Percentiles rank a stretch among this genome's conserved stretches.
Conservation (phyloP, 139 green algal species). For the Closterium sp. region DNA sequence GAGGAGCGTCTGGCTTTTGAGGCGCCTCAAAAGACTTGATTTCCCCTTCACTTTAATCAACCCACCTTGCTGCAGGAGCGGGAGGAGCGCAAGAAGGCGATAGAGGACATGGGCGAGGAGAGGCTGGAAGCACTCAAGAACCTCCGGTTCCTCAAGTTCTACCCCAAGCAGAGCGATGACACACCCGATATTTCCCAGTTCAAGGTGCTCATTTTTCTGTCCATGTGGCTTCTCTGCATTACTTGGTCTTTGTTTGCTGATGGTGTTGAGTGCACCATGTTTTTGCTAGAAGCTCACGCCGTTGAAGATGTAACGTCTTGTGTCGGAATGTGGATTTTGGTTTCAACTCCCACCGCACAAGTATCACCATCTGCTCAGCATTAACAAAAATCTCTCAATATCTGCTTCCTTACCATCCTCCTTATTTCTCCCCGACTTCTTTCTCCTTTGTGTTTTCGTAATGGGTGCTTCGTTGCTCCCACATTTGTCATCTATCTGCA, state of each 20-base stretch:
- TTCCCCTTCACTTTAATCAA: neutral
- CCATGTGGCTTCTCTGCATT: neutral
- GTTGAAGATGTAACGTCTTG: too few relatives aligned
- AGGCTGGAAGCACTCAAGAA: neutral
- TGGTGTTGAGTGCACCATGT: too few relatives aligned
- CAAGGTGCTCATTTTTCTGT: neutral
- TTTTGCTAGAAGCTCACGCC: too few relatives aligned
- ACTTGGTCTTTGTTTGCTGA: neutral
- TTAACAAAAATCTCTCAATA: too few relatives aligned
- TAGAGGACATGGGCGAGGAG: neutral
- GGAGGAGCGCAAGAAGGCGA: neutral
- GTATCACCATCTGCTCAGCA: too few relatives aligned
- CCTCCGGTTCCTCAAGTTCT: neutral
- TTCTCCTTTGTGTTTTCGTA: neutral
- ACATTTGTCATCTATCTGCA: neutral
- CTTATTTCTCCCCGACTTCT: neutral
- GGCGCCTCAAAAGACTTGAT: too few relatives aligned
- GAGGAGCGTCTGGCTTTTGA: too few relatives aligned
- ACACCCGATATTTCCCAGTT: neutral
- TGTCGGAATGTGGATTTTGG: too few relatives aligned
- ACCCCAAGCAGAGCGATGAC: neutral
- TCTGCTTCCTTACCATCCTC: too few relatives aligned
- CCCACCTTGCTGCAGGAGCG: neutral
- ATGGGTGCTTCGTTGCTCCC: too few relatives aligned
- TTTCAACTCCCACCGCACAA: too few relatives aligned